A percentile compares a stretch with the other conserved stretches of the same genome.
phyloP scores from a whole-genome alignment of 2,329 filamentous ascomycete genomes.

The Alternaria atra region DNA sequence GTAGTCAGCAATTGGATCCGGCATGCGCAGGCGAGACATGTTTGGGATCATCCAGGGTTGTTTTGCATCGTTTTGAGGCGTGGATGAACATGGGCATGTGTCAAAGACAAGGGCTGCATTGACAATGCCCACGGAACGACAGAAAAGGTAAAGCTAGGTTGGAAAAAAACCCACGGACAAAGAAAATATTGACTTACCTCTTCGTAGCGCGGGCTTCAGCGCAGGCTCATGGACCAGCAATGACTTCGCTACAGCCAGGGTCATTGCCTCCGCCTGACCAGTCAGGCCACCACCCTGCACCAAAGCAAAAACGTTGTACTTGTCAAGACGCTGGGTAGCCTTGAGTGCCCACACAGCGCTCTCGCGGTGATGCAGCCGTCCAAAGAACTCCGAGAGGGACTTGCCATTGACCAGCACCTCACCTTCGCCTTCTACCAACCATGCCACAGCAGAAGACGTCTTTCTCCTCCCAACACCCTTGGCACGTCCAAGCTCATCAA shows the following conservation, averaged over 20 bases:
- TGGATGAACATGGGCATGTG: conserved; percentile 7
- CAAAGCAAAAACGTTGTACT: conserved; percentile 94
- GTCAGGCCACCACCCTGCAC: conserved; percentile 89
- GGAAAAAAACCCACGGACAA: conserved; percentile 3
- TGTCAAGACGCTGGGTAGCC: conserved; percentile 82
- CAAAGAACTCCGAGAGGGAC: conserved; percentile 81
- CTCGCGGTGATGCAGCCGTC: conserved; percentile 89
- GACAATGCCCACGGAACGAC: conserved; percentile 1
- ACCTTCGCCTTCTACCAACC: conserved; percentile 90
- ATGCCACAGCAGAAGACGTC: conserved; percentile 83
- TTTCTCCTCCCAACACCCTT: conserved; percentile 87
- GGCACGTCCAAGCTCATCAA: conserved; percentile 82
- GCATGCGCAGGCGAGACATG: conserved; percentile 17
- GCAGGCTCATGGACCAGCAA: conserved; percentile 90
- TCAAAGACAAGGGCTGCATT: conserved; percentile 6
- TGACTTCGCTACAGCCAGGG: conserved; percentile 86
- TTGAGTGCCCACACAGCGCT: conserved; percentile 92
- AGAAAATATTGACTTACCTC: conserved; percentile 71
- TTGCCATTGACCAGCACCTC: conserved; percentile 92
- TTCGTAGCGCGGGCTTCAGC: conserved; percentile 84
- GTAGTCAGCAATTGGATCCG: conserved; percentile 54
- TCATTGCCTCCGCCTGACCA: conserved; percentile 94
- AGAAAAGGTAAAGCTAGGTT: conserved; percentile 1
- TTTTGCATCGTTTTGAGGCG: conserved; percentile 14
- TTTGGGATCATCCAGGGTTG: conserved; percentile 14